Base-by-base conservation (phyloP, 371 early-diverging fungal species). In the Rhizopus arrhizus region DNA sequence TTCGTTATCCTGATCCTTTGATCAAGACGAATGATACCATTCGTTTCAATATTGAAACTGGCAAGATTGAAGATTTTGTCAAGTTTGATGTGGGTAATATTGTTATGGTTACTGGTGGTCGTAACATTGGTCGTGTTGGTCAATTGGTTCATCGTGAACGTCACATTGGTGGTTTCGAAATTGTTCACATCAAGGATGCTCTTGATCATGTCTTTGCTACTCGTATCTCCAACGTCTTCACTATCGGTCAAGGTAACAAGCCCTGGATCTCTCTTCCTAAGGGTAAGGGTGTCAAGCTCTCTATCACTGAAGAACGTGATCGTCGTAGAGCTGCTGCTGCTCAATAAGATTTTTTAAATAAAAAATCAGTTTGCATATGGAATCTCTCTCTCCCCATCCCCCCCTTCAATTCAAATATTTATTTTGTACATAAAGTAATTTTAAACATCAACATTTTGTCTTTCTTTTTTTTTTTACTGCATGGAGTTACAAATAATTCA, bases 41-140 rank as follows among this genome's bases (percentile, higher is more conserved):
- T 80, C 98, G 98, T 88, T 80, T 98, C 73, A 95, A 99, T 82
- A 69, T 99, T 58, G 97, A 91, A 73, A 85, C 87, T 53, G 87
- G 91, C 76, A 99, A 99, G 92, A 89, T 98, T 71, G 82, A 84
- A 62, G 99, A 94, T 65, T 92, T 89, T 74, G 80, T 96, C 85
- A 94, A 94, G 86, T 97, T 99, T 80, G 98, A 95, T 66, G 83
- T 88, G 46, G 99, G 99, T 69, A 97, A 98, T 85, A 77, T 97
- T 43, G 96, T 89, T 66, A 96, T 92, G 91, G 89, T 96, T 72
- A 98, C 97, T 70, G 97, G 97, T 70, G 99, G 99, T 78, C 95
- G 95, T 75, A 97, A 98, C 90, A 94, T 95, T 85, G 99, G 99
- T 72, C 96, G 99, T 87, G 92, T 99, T 70, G 99, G 99, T 86